Base-by-base conservation (phyloP, 257 asterid genomes). In the Thymus mandschuricus region DNA sequence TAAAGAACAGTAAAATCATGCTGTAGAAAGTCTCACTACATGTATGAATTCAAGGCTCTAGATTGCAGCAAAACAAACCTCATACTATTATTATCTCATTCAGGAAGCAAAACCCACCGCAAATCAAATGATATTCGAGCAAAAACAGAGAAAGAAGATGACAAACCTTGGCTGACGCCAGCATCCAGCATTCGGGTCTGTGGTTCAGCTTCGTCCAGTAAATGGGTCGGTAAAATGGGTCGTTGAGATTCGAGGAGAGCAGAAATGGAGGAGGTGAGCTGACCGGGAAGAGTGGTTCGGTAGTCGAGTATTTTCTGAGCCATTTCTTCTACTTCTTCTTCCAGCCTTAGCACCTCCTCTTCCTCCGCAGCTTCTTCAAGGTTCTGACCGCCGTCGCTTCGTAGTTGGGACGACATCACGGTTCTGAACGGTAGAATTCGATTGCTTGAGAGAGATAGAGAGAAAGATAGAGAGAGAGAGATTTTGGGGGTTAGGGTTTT, bases 181-280 rank as follows among this genome's bases (percentile, higher is more conserved):
- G 73, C 75, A 57, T 76, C 90, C 5, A 76, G 70, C 44, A 55
- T 30, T 40, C 69, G 81, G 52, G 79, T 66, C 60, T 73, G 81
- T 50, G 81, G 79, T 57, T 70, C 81, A n/a, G 73, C 77, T 57
- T 65, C 69, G 13, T 65, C 75, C 13, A 58, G 70, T 38, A 73
- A 67, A 71, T 40, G 78, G 76, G 77, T 62, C 9, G 60, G 76
- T 8, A 70, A 72, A 62, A 72, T 52, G 46, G 94, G 92, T 73
- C 83, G 72, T 60, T 83, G 91, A 49, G 94, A 61, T 11, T 80
- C 84, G 66, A 90, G 84, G 64, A 81, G 56, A 58, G 96, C 74
- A 49, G 88, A 65, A 45, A 88, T 69, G 21, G 84, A 72, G 72
- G 87, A 79, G 66, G 63, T 78, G 70, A 89, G 85, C 66, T 86